Conservation (phyloP, 805 yeast species). For the Ogataea degrootiae region DNA sequence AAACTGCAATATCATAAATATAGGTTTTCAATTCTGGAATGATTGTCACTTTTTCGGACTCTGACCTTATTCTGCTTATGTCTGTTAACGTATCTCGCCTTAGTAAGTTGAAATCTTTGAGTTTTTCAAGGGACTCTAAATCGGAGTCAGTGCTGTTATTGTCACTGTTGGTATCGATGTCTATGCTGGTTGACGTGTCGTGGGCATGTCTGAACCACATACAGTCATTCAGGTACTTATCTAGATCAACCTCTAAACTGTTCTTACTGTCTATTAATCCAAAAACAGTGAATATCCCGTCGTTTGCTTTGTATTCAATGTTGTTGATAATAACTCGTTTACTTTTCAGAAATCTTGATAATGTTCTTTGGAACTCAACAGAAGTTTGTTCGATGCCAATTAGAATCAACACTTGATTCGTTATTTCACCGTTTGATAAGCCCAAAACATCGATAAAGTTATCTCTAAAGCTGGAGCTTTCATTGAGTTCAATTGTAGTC, state of each 20-base stretch:
- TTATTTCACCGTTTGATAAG: conserved; percentile 4
- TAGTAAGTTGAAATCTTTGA: background rate
- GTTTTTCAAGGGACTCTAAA: background rate
- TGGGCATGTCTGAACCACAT: conserved; percentile 33
- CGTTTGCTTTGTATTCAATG: conserved; percentile 1
- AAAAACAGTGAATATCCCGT: conserved; percentile 19
- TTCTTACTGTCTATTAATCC: conserved; percentile 14
- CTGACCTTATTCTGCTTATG: background rate
- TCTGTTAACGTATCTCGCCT: background rate
- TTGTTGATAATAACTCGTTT: background rate
- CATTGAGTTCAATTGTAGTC: background rate
- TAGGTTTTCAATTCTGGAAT: conserved; percentile 49
- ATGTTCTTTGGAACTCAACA: conserved; percentile 5
- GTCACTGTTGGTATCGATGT: background rate
- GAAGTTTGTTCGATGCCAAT: conserved; percentile 1
- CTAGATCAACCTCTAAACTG: conserved; percentile 14
- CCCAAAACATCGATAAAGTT: conserved; percentile 3
- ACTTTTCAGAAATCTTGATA: conserved; percentile 3
- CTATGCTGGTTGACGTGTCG: background rate
- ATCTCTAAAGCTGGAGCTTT: conserved; percentile 3
- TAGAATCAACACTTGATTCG: conserved; percentile 3
- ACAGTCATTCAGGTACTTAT: conserved; percentile 17
- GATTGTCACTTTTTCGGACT: conserved; percentile 27
- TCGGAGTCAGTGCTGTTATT: background rate
- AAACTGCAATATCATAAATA: conserved; percentile 51